Percentiles rank a stretch among this genome's conserved stretches.
Conservation (phyloP, 129 eudicot genomes). For the Heracleum sosnowskyi region DNA sequence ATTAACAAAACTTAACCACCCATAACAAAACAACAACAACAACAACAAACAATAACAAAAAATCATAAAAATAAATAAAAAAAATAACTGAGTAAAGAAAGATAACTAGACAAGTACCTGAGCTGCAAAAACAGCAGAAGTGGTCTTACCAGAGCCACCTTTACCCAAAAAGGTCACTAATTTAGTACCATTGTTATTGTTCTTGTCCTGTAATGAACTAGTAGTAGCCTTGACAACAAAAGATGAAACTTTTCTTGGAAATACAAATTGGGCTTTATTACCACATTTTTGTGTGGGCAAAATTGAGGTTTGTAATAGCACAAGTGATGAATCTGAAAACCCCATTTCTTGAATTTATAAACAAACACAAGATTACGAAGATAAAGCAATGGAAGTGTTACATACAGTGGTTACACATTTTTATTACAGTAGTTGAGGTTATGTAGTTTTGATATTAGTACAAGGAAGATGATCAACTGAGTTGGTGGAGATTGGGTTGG, state of each 20-base stretch:
- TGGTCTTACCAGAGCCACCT: slow-evolving; percentile 98
- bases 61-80: neutral
- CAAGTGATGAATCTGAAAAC: slow-evolving; percentile 12
- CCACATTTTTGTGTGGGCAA: slow-evolving; percentile 7
- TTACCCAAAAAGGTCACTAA: slow-evolving; percentile 86
- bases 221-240: slow-evolving; percentile 15
- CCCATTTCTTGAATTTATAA: slow-evolving; percentile 14
- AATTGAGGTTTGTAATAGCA: slow-evolving; percentile 17
- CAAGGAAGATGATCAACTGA: neutral
- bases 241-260: slow-evolving; percentile 21
- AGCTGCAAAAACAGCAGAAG: slow-evolving; percentile 86
- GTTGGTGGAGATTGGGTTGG: slow-evolving; percentile 1
- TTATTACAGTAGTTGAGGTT: neutral
- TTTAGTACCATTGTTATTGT: slow-evolving; percentile 32
- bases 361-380: neutral
- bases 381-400: no score
- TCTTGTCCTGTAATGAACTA: slow-evolving; percentile 6
- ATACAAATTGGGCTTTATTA: neutral
- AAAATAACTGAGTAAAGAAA: no score
- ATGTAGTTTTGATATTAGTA: neutral
- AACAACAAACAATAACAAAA: neutral
- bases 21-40: neutral
- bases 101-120: slow-evolving; percentile 45
- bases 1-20: neutral
- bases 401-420: neutral